Percentiles rank a stretch among this genome's conserved stretches.
Conservation (phyloP, 2,329 filamentous ascomycete species). For the Pseudodiploospora longispora region DNA sequence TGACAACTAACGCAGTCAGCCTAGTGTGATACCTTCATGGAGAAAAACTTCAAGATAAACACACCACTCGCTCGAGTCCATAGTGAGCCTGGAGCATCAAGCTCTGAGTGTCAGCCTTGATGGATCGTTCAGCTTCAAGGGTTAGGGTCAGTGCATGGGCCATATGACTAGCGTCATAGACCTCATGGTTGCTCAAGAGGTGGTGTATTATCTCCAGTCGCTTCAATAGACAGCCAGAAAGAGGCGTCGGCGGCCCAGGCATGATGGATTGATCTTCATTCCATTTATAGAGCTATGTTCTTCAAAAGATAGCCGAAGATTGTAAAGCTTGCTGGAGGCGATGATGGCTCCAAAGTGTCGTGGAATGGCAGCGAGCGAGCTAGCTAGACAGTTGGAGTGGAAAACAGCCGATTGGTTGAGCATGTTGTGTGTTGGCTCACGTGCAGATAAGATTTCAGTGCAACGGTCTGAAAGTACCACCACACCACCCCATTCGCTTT, state of each 20-base stretch:
- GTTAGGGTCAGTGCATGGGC: slow-evolving; percentile 18
- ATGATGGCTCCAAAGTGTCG: not conserved
- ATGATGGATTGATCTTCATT: slow-evolving; percentile 9
- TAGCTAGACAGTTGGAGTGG: slow-evolving; percentile 5
- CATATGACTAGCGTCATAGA: slow-evolving; percentile 15
- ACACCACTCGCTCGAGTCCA: slow-evolving; percentile 18
- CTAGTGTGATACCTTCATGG: not conserved
- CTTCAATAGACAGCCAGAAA: slow-evolving; percentile 21
- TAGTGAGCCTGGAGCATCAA: slow-evolving; percentile 20
- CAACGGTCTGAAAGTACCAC: not conserved
- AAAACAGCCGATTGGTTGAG: slow-evolving; percentile 18
- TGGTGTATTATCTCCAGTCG: slow-evolving; percentile 18
- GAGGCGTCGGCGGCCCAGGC: slow-evolving; percentile 20
- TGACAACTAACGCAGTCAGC: slow-evolving; percentile 16
- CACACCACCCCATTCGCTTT: slow-evolving; percentile 4
- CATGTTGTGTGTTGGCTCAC: slow-evolving; percentile 1
- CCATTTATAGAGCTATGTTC: not conserved
- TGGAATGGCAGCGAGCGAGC: not conserved
- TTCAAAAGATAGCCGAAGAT: not conserved
- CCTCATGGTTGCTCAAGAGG: slow-evolving; percentile 12
- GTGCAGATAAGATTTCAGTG: slow-evolving; percentile 11
- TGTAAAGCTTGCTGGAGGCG: not conserved
- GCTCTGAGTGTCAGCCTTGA: slow-evolving; percentile 7
- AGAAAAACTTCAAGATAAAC: not conserved
- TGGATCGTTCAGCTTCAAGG: slow-evolving; percentile 17